phyloP scores from a whole-genome alignment of 2,329 filamentous ascomycete genomes.

The Aspergillus thermomutatus region DNA sequence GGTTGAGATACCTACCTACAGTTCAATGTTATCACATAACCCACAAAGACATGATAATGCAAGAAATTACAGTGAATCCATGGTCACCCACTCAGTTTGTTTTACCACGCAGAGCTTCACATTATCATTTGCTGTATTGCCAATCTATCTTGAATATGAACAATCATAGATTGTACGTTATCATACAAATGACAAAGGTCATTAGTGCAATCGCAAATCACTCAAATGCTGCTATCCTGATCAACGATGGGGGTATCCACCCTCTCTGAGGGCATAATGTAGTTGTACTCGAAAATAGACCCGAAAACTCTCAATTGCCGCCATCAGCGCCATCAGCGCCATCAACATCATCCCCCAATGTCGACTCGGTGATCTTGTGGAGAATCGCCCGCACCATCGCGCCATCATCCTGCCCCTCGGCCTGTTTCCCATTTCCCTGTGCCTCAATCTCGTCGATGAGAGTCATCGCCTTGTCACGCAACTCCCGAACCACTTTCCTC shows the following conservation, averaged over 20 bases:
- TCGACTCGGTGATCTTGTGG: slow-evolving; percentile 58
- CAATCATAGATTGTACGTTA: neutral
- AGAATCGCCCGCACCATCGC: slow-evolving; percentile 63
- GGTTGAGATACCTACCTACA: neutral
- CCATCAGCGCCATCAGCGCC: neutral
- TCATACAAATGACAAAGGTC: neutral
- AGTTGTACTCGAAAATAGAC: neutral
- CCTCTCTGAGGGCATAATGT: neutral
- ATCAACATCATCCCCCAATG: slow-evolving; percentile 28
- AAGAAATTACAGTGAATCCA: neutral
- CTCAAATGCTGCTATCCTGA: neutral
- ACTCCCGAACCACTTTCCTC: slow-evolving; percentile 60
- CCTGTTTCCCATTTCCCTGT: slow-evolving; percentile 15
- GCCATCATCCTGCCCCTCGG: slow-evolving; percentile 52
- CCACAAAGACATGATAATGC: neutral
- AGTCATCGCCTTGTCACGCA: slow-evolving; percentile 62
- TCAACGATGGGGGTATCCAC: neutral
- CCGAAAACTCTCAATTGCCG: neutral
- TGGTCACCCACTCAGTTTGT: no score
- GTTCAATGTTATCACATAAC: no score
- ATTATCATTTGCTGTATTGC: neutral
- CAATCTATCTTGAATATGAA: neutral
- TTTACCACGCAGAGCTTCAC: no score
- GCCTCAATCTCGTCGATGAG: slow-evolving; percentile 64
- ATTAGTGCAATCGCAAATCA: neutral